These are phyloP conservation scores for Myxozyma vanderwaltii DNA, from an alignment of 805 yeast genomes.

Conservation along the genomic window DNA sequence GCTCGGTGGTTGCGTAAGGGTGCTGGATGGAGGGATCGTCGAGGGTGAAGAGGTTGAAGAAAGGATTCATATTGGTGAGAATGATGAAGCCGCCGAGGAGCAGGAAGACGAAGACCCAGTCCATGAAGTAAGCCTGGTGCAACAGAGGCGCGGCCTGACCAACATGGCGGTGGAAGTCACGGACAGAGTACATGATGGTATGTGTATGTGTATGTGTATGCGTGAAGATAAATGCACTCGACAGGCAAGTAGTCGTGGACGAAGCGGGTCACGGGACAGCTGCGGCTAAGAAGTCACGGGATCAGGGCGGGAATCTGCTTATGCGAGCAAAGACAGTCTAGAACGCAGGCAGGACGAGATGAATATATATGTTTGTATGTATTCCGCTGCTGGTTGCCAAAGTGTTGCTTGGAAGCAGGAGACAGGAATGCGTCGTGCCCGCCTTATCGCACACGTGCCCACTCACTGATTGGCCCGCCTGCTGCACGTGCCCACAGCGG, in stretches of 20 bases:
- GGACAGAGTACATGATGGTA: slow-evolving; percentile 5
- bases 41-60: slow-evolving; percentile 53
- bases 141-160: slow-evolving; percentile 10
- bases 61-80: slow-evolving; percentile 32
- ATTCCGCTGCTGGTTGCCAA: neutral
- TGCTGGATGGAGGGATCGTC: slow-evolving; percentile 79
- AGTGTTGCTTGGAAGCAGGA: too few species aligned
- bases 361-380: neutral
- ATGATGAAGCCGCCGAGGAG: slow-evolving; percentile 30
- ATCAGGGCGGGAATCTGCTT: neutral
- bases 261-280: neutral
- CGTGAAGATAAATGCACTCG: too few species aligned
- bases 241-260: too few species aligned
- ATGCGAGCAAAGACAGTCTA: slow-evolving; percentile 6
- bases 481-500: neutral
- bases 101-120: slow-evolving; percentile 29
- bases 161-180: neutral
- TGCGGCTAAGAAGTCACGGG: neutral
- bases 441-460: slow-evolving; percentile 12
- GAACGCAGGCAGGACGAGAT: neutral
- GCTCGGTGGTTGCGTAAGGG: slow-evolving; percentile 76
- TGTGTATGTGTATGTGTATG: too few species aligned
- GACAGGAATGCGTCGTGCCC: neutral
- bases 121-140: slow-evolving; percentile 25
- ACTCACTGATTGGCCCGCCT: slow-evolving; percentile 8